Conservation (phyloP, 768 basidiomycete species). For the Rickenella mellea region DNA sequence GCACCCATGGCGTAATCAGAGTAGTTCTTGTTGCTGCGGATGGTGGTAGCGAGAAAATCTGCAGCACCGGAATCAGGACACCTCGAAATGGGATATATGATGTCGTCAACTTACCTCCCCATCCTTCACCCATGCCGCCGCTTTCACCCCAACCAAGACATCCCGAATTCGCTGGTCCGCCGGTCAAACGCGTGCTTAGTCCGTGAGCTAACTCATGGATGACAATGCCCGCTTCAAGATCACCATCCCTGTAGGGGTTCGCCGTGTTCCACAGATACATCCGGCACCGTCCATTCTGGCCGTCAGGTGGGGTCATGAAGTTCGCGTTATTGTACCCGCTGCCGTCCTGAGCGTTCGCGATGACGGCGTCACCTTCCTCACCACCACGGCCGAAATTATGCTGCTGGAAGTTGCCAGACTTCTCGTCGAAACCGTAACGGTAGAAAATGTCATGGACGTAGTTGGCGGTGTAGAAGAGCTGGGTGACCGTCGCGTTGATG, state of each 20-base stretch:
- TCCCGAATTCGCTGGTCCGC: constrained; percentile 86
- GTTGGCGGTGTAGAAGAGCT: constrained; percentile 84
- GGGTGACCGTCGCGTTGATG: constrained; percentile 79
- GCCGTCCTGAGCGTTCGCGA: constrained; percentile 93
- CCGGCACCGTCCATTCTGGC: constrained; percentile 83
- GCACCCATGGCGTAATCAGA: constrained; percentile 86
- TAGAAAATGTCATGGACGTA: constrained; percentile 78
- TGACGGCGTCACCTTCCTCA: constrained; percentile 78
- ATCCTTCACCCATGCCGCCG: constrained; percentile 97
- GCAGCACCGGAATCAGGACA: neutral
- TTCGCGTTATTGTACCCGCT: constrained; percentile 89
- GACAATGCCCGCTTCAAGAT: constrained; percentile 93
- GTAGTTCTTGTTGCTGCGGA: constrained; percentile 67
- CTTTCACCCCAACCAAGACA: constrained; percentile 95
- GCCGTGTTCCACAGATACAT: constrained; percentile 97
- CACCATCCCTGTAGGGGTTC: constrained; percentile 86
- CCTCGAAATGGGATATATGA: neutral
- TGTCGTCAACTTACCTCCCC: constrained; percentile 53
- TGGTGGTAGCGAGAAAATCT: constrained; percentile 83
- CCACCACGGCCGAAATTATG: constrained; percentile 94
- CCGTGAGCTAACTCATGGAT: constrained; percentile 89
- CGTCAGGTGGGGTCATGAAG: constrained; percentile 81
- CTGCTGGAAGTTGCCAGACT: constrained; percentile 94
- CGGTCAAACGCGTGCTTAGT: constrained; percentile 87
- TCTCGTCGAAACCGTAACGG: constrained; percentile 88